phyloP scores from a whole-genome alignment of 441 rosid species.

The Biscutella laevigata region DNA sequence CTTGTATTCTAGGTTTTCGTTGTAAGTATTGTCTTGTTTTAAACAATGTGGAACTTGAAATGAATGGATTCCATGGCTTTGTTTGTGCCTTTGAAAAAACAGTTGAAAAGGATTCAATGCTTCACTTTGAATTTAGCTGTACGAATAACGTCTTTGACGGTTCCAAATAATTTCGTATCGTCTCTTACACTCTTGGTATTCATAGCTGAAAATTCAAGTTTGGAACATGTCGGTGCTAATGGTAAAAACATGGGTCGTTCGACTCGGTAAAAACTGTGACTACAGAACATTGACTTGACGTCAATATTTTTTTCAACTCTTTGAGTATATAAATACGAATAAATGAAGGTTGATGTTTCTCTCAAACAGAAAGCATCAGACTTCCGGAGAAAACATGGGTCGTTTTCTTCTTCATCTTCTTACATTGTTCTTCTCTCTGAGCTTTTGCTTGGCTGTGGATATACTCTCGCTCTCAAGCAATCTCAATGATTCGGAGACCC shows the following conservation, averaged over 20 bases:
- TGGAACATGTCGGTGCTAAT: not conserved
- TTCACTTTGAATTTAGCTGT: not conserved
- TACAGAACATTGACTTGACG: not conserved
- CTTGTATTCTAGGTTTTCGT: conserved; percentile 5
- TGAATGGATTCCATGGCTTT: conserved; percentile 19
- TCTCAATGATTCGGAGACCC: conserved; percentile 25
- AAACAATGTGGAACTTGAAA: conserved; percentile 9
- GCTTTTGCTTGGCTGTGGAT: conserved; percentile 20
- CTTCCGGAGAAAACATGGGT: conserved; percentile 1
- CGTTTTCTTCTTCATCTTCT: not conserved
- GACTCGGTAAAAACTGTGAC: not conserved
- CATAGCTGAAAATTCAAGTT: not conserved
- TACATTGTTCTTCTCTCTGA: not conserved
- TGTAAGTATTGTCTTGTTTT: conserved; percentile 25
- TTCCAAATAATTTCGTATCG: too few relatives aligned
- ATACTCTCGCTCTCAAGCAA: conserved; percentile 12
- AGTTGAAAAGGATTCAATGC: not conserved
- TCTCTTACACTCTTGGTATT: conserved; percentile 2
- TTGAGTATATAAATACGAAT: not conserved
- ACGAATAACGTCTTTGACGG: not conserved
- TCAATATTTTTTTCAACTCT: not conserved
- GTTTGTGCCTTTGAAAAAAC: conserved; percentile 15
- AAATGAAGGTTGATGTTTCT: not conserved
- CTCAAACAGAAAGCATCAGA: not conserved
- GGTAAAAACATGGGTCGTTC: too few relatives aligned